Evolutionary conservation across 768 basidiomycete genomes (phyloP), one percentile per base, ranked within the genome.

Genomic region (Trametes elegans): DNA sequence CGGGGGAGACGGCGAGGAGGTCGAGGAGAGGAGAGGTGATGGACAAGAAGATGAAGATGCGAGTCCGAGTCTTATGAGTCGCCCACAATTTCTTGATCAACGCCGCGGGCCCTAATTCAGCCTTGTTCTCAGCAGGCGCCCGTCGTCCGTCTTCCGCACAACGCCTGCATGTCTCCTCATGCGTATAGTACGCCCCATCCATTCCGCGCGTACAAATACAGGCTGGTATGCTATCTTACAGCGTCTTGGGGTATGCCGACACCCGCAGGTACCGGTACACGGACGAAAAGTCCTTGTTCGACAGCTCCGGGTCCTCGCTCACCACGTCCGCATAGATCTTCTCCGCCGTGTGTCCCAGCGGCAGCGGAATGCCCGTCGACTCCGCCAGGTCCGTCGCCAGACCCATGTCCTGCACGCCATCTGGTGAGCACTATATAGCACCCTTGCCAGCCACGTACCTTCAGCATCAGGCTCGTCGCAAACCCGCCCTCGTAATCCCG

Each of bases 401-500:
- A 40, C 87, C 81, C 84, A 96, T 84, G 66, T 96, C 93, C 91
- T 94, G 57, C 8, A 21, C 11, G 40, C 11, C 38, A 29, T 16
- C 57, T 45, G 34, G 41, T 56, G 36, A 62, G 53, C 27, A 29
- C 32, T n/a, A 44, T 14, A 49, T 43, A 32, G 43, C 11, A 24
- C 32, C 42, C 24, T 8, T 29, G 45, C 4, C 2, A n/a, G 24
- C n/a, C 1, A 27, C 62, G 29, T 47, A 84, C 91, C 82, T 93
- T 93, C 50, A 91, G 70, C 91, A 93, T 93, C 43, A 93, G 73
- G 6, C 76, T 74, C 2, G 88, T 90, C 5, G 88, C 88, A 68
- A 93, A 95, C 2, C 93, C 93, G 14, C 90, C 92, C 59, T 90
- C 86, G 54, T 88, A 95, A 39, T 85, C 81, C 36, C 86, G 79